Base-by-base conservation (phyloP, 305 asterid species). In the Fraxinus floribunda region DNA sequence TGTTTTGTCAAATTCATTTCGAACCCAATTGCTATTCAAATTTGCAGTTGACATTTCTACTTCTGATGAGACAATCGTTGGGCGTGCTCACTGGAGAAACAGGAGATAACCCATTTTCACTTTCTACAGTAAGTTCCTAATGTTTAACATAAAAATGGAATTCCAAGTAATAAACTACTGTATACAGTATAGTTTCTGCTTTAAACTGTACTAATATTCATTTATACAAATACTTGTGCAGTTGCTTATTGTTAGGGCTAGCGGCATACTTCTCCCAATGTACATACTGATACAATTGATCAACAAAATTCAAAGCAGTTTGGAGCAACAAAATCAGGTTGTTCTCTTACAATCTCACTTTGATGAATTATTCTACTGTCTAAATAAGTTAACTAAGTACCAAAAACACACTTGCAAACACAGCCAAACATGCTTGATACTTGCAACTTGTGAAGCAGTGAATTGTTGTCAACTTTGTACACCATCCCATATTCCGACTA, bases 201-300 rank as follows among this genome's bases (percentile, higher is more conserved):
- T 46, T 13, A 75, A 74, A n/a, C 4, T 0, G 7, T 6, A 3
- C 9, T 7, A 78, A 52, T 18, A 35, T 2, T n/a, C 7, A 6
- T 38, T 34, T 11, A 20, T n/a, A 55, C 29, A 35, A 35, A 15
- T 78, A 76, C 18, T 6, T 68, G 62, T 46, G 85, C 97, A 95
- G 99, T 83, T 95, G 83, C 82, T 92, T 10, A 81, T 90, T 38
- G 87, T 89, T 22, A 89, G 85, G 86, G 92, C 93, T 9, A 90
- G 89, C 77, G 98, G 97, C 26, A 89, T 95, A 76, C 77, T 95
- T 34, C 84, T 94, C 2, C 99, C 99, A 10, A 94, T 95, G 98
- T 94, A 91, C 88, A 75, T 93, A 81, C 52, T 94, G 83, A 24
- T 92, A 39, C 86, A 91, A 81, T 75, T 95, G 57, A 78, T 91